These are phyloP conservation scores for Starmerella gropengiesseri DNA, from an alignment of 805 yeast genomes.

Conservation along the genomic window DNA sequence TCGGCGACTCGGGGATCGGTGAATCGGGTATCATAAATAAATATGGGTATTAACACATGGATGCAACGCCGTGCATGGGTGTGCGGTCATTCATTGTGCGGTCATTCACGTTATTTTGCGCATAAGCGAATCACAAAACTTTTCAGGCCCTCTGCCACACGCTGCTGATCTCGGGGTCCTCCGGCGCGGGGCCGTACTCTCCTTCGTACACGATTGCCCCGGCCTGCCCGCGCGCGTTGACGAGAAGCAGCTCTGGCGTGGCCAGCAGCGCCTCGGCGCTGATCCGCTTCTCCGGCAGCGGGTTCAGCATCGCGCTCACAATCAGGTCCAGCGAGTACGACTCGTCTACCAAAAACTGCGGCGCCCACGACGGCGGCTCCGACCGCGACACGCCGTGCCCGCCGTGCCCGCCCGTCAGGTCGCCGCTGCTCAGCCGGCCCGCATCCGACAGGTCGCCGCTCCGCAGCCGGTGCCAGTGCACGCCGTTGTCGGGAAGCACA, in stretches of 20 bases:
- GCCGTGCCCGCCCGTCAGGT: constrained; percentile 33
- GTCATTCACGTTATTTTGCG: too few relatives aligned
- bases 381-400: background rate
- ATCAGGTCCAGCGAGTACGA: constrained; percentile 61
- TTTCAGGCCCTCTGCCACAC: constrained; percentile 21
- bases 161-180: constrained; percentile 20
- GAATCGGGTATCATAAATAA: constrained; percentile 4
- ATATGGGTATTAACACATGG: too few relatives aligned
- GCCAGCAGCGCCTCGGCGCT: constrained; percentile 60
- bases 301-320: constrained; percentile 83
- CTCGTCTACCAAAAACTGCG: constrained; percentile 66
- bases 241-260: constrained; percentile 61
- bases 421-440: constrained; percentile 63
- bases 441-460: constrained; percentile 95
- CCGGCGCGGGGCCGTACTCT: constrained; percentile 77
- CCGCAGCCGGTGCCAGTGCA: constrained; percentile 90
- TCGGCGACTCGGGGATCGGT: too few relatives aligned
- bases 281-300: constrained; percentile 73
- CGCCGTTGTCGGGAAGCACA: constrained; percentile 87
- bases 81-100: too few relatives aligned
- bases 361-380: constrained; percentile 67
- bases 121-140: too few relatives aligned
- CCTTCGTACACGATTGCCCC: constrained; percentile 95
- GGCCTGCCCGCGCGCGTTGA: constrained; percentile 71
- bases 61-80: too few relatives aligned